These are phyloP conservation scores for Capsicum pubescens DNA, from an alignment of 257 asterid species.

Conservation along the genomic window DNA sequence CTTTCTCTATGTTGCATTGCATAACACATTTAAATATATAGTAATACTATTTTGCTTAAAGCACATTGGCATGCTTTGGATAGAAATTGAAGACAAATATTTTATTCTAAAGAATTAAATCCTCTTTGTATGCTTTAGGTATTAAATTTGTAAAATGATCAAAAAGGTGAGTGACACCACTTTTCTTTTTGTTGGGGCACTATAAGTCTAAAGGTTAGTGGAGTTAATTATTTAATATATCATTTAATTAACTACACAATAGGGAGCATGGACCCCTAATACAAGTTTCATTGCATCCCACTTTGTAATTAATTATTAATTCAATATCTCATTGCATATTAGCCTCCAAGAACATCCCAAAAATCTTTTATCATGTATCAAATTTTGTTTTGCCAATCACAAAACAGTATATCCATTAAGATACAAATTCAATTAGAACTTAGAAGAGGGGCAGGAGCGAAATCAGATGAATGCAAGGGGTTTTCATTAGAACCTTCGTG, in stretches of 20 bases:
- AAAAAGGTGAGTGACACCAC: slow-evolving; percentile 64
- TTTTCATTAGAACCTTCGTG: no score
- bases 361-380: neutral
- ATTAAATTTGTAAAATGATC: slow-evolving; percentile 42
- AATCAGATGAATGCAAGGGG: no score
- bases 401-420: no score
- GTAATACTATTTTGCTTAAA: slow-evolving; percentile 19
- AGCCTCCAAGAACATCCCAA: no score
- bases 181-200: slow-evolving; percentile 80
- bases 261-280: slow-evolving; percentile 28
- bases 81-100: slow-evolving; percentile 38
- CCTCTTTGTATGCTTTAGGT: slow-evolving; percentile 40
- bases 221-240: slow-evolving; percentile 40
- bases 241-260: slow-evolving; percentile 24
- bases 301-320: neutral
- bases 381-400: neutral
- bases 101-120: slow-evolving; percentile 47
- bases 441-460: no score
- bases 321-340: neutral
- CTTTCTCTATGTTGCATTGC: slow-evolving; percentile 39
- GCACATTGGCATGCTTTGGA: slow-evolving; percentile 31
- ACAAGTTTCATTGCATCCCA: neutral
- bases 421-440: no score
- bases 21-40: slow-evolving; percentile 18
- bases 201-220: slow-evolving; percentile 70